Evolutionary conservation across 768 basidiomycete genomes (phyloP).

Genomic region (Mycena maculata): DNA sequence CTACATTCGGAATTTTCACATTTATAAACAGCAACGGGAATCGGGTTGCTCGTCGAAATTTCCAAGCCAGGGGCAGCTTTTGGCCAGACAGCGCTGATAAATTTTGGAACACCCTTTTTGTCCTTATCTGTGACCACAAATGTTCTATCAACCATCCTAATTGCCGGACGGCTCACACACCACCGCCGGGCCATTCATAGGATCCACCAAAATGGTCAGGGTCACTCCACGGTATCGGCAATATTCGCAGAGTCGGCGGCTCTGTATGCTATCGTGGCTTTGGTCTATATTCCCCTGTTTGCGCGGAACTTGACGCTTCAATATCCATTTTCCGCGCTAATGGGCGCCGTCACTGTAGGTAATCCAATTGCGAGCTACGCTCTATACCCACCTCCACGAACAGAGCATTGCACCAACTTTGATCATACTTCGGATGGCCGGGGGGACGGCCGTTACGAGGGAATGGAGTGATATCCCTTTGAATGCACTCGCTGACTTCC

Average conservation of each 20-base stretch:
- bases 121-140: neutral
- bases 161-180: neutral
- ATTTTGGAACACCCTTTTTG: constrained; percentile 10
- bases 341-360: neutral
- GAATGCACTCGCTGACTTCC: no score
- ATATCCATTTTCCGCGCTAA: neutral
- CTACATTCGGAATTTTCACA: neutral
- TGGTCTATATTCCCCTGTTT: constrained; percentile 2
- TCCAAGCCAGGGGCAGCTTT: neutral
- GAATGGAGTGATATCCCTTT: neutral
- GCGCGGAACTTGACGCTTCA: neutral
- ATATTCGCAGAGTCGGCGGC: constrained; percentile 8
- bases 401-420: constrained; percentile 10
- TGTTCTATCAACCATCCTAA: neutral
- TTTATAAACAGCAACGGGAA: neutral
- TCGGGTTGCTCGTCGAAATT: neutral
- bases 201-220: neutral
- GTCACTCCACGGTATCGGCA: neutral
- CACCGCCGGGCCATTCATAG: neutral
- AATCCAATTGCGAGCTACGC: neutral
- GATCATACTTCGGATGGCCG: constrained; percentile 3
- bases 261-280: neutral
- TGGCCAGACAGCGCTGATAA: neutral
- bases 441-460: neutral
- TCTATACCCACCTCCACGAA: neutral